Conservation (phyloP, 2,329 filamentous ascomycete genomes). For the Trichoderma breve region DNA sequence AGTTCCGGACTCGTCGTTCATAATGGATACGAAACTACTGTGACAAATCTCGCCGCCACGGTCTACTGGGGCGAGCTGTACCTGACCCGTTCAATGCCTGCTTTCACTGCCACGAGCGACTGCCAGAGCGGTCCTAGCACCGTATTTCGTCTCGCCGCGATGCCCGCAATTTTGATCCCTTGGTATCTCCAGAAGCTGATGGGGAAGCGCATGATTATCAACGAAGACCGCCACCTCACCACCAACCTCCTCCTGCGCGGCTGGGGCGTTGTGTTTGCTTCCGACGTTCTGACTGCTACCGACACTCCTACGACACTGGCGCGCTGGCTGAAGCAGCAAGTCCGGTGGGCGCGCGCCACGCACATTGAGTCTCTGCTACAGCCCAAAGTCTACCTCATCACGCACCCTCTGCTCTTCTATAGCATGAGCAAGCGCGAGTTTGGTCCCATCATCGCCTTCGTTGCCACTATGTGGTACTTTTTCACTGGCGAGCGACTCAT, state of each 20-base stretch:
- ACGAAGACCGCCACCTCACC: constrained; percentile 29
- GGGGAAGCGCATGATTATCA: constrained; percentile 30
- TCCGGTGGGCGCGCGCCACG: constrained; percentile 28
- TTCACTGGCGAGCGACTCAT: constrained; percentile 25
- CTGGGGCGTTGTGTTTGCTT: constrained; percentile 32
- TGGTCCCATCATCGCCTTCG: constrained; percentile 24
- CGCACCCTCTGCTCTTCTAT: constrained; percentile 29
- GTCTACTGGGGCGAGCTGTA: constrained; percentile 31
- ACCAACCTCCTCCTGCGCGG: constrained; percentile 28
- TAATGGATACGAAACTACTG: constrained; percentile 24
- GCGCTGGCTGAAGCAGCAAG: constrained; percentile 29
- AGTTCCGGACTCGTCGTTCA: constrained; percentile 28
- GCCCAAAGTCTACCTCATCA: constrained; percentile 27
- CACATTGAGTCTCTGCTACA: constrained; percentile 29
- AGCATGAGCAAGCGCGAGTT: constrained; percentile 27
- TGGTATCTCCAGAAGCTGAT: constrained; percentile 28
- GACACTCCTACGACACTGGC: constrained; percentile 28
- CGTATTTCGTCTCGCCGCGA: constrained; percentile 25
- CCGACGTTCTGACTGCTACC: constrained; percentile 27
- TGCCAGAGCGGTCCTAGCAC: constrained; percentile 30
- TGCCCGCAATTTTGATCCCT: constrained; percentile 27
- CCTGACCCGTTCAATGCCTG: constrained; percentile 27
- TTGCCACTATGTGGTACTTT: constrained; percentile 27
- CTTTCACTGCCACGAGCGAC: constrained; percentile 27
- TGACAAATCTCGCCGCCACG: constrained; percentile 26